phyloP scores from a whole-genome alignment of 257 asterid genomes.

The Haberlea rhodopensis region DNA sequence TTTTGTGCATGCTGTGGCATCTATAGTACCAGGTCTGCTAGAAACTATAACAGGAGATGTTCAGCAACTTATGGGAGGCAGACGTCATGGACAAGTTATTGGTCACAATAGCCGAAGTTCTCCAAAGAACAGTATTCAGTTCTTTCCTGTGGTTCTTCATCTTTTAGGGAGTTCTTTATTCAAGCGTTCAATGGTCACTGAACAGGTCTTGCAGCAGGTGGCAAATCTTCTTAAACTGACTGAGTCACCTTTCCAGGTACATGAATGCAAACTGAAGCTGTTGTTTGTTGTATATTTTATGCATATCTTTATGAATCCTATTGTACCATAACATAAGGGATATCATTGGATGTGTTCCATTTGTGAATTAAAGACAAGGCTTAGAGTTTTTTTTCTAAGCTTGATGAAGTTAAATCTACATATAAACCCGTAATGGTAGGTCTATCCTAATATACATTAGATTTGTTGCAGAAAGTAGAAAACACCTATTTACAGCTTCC shows the following conservation, averaged over 20 bases:
- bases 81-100: conserved; percentile 66
- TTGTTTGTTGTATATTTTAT: conserved; percentile 9
- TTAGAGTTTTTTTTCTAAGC: neutral
- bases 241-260: conserved; percentile 89
- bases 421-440: neutral
- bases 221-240: conserved; percentile 73
- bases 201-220: conserved; percentile 72
- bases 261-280: conserved; percentile 19
- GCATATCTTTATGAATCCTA: conserved; percentile 14
- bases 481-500: conserved; percentile 5
- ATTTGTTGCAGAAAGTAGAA: conserved; percentile 13
- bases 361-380: no score
- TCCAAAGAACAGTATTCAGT: conserved; percentile 68
- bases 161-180: conserved; percentile 84
- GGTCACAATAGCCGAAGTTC: conserved; percentile 57
- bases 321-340: conserved; percentile 1
- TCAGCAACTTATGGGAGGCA: conserved; percentile 80
- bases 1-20: conserved; percentile 66
- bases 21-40: conserved; percentile 79
- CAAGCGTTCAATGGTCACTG: conserved; percentile 65
- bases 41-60: conserved; percentile 73
- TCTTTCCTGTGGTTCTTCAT: conserved; percentile 91
- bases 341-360: neutral
- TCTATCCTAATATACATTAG: neutral
- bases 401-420: neutral